phyloP scores from a whole-genome alignment of 2,329 filamentous ascomycete genomes.

The Phialophora macrospora region DNA sequence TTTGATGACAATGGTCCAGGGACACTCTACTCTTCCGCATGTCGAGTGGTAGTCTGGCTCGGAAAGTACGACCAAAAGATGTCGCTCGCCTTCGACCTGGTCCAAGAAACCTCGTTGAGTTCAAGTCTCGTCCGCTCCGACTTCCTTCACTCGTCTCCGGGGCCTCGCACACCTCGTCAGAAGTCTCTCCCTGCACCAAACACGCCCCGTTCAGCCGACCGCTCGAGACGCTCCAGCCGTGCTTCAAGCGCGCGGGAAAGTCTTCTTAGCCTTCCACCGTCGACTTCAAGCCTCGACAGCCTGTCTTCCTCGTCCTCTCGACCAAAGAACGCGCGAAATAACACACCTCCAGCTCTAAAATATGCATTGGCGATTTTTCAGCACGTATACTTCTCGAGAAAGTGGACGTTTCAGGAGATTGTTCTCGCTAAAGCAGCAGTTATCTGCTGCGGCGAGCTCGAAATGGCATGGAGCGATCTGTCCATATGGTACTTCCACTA shows the following conservation, averaged over 20 bases:
- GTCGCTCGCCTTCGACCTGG: slow-evolving; percentile 26
- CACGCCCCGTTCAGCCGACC: slow-evolving; percentile 10
- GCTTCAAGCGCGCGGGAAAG: slow-evolving; percentile 23
- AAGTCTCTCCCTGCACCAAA: slow-evolving; percentile 11
- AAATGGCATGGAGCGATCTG: slow-evolving; percentile 34
- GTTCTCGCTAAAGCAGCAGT: slow-evolving; percentile 31
- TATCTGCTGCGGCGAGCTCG: slow-evolving; percentile 30
- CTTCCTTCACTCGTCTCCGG: slow-evolving; percentile 25
- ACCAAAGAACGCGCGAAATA: slow-evolving; percentile 17
- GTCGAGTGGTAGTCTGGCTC: slow-evolving; percentile 38
- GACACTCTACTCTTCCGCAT: slow-evolving; percentile 27
- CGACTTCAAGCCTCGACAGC: slow-evolving; percentile 24
- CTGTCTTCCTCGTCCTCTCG: slow-evolving; percentile 7
- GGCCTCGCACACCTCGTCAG: slow-evolving; percentile 8
- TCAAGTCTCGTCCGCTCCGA: slow-evolving; percentile 32
- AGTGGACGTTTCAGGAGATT: slow-evolving; percentile 34
- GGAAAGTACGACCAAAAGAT: slow-evolving; percentile 30
- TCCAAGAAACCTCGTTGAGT: slow-evolving; percentile 29
- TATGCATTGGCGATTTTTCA: slow-evolving; percentile 31
- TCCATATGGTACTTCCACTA: slow-evolving; percentile 33
- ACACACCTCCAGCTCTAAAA: slow-evolving; percentile 25
- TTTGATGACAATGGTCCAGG: not conserved
- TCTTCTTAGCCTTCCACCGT: slow-evolving; percentile 20
- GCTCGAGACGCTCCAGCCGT: slow-evolving; percentile 24
- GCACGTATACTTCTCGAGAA: slow-evolving; percentile 27